Conservation (phyloP, 352 stramenopile species). For the Peronosclerospora sorghi region DNA sequence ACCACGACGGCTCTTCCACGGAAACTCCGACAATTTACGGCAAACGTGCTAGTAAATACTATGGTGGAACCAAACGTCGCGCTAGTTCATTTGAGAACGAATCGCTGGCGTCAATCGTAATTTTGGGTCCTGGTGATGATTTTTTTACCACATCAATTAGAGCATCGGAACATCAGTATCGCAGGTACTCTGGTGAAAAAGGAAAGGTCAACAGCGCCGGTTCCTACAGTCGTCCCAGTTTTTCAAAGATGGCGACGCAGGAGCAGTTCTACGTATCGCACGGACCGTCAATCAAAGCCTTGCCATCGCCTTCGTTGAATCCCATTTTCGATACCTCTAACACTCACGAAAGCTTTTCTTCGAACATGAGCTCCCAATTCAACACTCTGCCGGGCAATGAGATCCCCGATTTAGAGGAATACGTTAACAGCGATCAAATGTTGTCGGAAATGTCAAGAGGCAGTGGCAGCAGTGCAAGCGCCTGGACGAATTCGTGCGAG, state of each 20-base stretch:
- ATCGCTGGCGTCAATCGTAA: slow-evolving; percentile 11
- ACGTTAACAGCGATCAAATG: slow-evolving; percentile 4
- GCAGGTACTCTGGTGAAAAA: background rate
- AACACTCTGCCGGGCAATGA: slow-evolving; percentile 1
- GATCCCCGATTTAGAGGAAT: slow-evolving; percentile 7
- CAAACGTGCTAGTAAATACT: background rate
- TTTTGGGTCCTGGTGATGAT: slow-evolving; percentile 14
- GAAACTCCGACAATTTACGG: slow-evolving; percentile 8
- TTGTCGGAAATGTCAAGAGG: slow-evolving; percentile 6
- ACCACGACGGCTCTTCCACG: slow-evolving; percentile 8
- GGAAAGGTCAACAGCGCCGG: too few relatives aligned
- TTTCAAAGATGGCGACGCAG: too few relatives aligned
- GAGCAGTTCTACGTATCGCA: slow-evolving; percentile 4
- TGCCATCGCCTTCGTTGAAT: slow-evolving; percentile 1
- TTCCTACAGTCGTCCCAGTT: too few relatives aligned
- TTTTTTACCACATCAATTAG: slow-evolving; percentile 3
- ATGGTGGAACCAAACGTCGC: background rate
- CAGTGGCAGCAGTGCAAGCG: background rate
- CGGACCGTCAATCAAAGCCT: slow-evolving; percentile 1
- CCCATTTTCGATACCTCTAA: slow-evolving; percentile 14
- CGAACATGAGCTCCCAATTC: slow-evolving; percentile 15
- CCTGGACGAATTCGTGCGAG: slow-evolving; percentile 2
- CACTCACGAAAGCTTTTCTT: slow-evolving; percentile 22
- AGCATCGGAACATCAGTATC: slow-evolving; percentile 3
- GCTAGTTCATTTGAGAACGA: slow-evolving; percentile 4